phyloP scores from a whole-genome alignment of 2,329 filamentous ascomycete species.

The Pseudogymnoascus sp. region DNA sequence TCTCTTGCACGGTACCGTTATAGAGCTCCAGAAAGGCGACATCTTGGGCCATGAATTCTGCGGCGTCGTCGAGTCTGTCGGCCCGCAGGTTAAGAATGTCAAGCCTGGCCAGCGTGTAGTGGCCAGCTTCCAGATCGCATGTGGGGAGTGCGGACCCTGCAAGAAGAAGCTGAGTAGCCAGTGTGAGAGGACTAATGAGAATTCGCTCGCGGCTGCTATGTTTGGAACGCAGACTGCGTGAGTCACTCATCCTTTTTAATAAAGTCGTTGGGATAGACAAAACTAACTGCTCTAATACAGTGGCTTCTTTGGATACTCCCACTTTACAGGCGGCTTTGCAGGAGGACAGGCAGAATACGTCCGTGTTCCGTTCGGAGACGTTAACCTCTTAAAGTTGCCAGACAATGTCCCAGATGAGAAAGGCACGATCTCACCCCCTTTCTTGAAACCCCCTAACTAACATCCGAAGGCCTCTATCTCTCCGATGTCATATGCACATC shows the following conservation, averaged over 20 bases:
- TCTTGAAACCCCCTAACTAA: not conserved
- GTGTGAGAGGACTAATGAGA: constrained; percentile 52
- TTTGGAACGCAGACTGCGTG: constrained; percentile 38
- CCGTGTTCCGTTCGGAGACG: constrained; percentile 57
- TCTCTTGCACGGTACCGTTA: constrained; percentile 31
- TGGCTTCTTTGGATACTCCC: constrained; percentile 50
- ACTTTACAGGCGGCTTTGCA: constrained; percentile 60
- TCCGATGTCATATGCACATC: constrained; percentile 57
- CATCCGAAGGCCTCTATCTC: constrained; percentile 44
- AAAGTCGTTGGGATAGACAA: constrained; percentile 20
- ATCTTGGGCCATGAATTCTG: constrained; percentile 59
- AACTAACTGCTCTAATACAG: not conserved
- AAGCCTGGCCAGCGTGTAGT: constrained; percentile 52
- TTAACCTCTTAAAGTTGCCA: constrained; percentile 58
- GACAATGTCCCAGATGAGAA: constrained; percentile 61
- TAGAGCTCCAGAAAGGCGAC: constrained; percentile 42
- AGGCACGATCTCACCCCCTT: constrained; percentile 8
- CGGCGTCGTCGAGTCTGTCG: constrained; percentile 52
- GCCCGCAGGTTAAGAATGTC: constrained; percentile 39
- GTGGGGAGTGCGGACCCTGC: constrained; percentile 48
- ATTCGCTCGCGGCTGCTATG: constrained; percentile 53
- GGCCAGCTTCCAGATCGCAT: constrained; percentile 60
- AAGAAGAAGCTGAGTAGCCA: constrained; percentile 46
- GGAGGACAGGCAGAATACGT: constrained; percentile 62
- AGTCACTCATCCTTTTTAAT: constrained; percentile 30